Evolutionary conservation across 495 filamentous ascomycete species (phyloP).

Genomic region (Trichoderma parareesei): DNA sequence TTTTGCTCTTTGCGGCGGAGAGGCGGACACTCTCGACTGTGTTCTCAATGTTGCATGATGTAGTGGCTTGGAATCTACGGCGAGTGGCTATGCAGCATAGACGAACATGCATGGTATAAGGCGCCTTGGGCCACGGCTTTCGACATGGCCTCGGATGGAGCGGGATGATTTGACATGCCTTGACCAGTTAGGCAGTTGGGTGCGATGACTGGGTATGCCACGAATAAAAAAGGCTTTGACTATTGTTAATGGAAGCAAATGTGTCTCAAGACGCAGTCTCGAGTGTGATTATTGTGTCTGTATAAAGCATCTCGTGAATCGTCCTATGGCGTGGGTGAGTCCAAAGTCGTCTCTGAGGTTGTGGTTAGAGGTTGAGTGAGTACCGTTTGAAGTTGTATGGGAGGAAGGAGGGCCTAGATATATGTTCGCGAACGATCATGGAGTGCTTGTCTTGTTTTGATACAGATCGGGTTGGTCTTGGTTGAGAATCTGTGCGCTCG

Average conservation of each 20-base stretch:
- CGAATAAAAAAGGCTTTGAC: slow-evolving; percentile 7
- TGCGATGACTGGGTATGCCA: slow-evolving; percentile 1
- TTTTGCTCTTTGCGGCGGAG: slow-evolving; percentile 4
- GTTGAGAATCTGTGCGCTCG: too few species aligned
- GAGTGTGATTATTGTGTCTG: too few species aligned
- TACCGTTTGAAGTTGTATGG: too few species aligned
- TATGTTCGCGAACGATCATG: too few species aligned
- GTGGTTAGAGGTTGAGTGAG: too few species aligned
- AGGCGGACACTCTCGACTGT: slow-evolving; percentile 12
- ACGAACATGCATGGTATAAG: slow-evolving; percentile 9
- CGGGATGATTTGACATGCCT: slow-evolving; percentile 9
- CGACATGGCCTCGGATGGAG: slow-evolving; percentile 7
- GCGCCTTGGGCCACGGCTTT: slow-evolving; percentile 6
- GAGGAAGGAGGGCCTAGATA: too few species aligned
- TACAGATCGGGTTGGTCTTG: too few species aligned
- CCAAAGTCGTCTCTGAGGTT: too few species aligned
- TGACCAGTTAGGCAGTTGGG: slow-evolving; percentile 10
- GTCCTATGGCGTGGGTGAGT: too few species aligned
- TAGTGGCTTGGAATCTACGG: slow-evolving; percentile 1
- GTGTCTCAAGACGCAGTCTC: neutral
- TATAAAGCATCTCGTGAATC: too few species aligned
- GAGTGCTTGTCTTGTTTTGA: too few species aligned
- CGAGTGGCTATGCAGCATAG: slow-evolving; percentile 7
- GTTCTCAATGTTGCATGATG: slow-evolving; percentile 9
- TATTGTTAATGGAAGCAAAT: slow-evolving; percentile 3